Evolutionary conservation across 208 protist species (phyloP), one percentile per base, ranked within the genome.

Genomic region (Crithidia acanthocephali): DNA sequence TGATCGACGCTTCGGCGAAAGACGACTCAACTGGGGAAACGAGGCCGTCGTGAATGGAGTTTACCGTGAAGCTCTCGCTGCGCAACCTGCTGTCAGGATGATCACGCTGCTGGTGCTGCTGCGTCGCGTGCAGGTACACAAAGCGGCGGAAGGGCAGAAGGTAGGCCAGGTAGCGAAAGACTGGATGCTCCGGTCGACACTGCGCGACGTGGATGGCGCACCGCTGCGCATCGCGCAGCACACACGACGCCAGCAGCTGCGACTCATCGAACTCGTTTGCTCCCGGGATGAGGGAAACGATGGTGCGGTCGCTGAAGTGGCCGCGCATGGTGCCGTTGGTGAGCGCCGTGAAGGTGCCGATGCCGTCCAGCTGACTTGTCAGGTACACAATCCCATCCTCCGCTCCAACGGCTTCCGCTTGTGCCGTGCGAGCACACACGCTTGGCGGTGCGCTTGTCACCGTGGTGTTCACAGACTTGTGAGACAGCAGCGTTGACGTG

Each of bases 301-400:
- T 75, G 18, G 88, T 91, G 50, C 91, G 87, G 56, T 95, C 91
- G 62, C 91, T 83, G 61, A 95, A 95, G 64, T 85, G 80, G 65
- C 76, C 86, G 15, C 91, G 88, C 28, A 92, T 69, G 32, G 81
- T 85, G 44, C 91, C 91, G 81, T 95, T 95, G 22, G 86, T 92
- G 18, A 93, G 75, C 0, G 91, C 91, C 6, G 86, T 85, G 71
- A 95, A 95, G 53, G 69, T 89, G 37, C 88, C 91, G 11, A 95
- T 75, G 32, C 81, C 86, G 18, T 94, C 88, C n/a, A 95, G 78
- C 11, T 71, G 82, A 33, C 69, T 87, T 23, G 91, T 91, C 33
- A 92, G 53, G 63, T 81, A 83, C 16, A 92, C 70, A 13, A 91
- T 74, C 28, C 59, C 8, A 70, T 78, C 56, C 58, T 79, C 9